Base-by-base conservation (phyloP, 345 rosid species). In the Crucihimalaya himalaica region DNA sequence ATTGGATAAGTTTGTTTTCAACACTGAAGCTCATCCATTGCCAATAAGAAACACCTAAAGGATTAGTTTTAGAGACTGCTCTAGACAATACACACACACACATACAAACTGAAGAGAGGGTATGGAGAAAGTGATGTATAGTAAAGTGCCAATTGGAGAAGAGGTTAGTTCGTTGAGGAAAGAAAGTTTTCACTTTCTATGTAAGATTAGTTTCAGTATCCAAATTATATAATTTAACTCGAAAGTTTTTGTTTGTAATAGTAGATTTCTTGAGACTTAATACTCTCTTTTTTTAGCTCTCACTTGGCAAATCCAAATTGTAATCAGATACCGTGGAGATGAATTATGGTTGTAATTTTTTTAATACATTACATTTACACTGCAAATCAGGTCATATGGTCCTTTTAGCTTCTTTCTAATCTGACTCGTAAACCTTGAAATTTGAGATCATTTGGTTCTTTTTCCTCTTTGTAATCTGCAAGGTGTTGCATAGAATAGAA, bases 1-100 rank as follows among this genome's bases (percentile, higher is more conserved):
- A 13, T 75, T 95, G 85, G 92, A 92, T 82, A 87, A 85, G 86
- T 90, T 75, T 78, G 88, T 90, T 59, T 95, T 89, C 75, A 92
- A 95, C 84, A 77, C 99, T 60, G 98, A 92, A 86, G 97, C 96
- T 81, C 99, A 95, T 77, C 92, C 96, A 60, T 68, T 92, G 55
- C 98, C 99, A 6, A 84, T 90, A 70, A 81, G 73, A 75, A 79
- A 78, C 42, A 73, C 51, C 53, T 76, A 12, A 72, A 73, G 63
- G 63, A n/a, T 45, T 73, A 78, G 19, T 31, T 56, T 13, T 50
- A 68, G 50, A 50, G 76, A 21, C 68, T 77, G 48, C 56, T 63
- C 37, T 18, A 47, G 62, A 70, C 34, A 47, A 63, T 7, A 68
- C 63, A 52, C 42, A 73, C 9, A 73, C 40, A 54, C 63, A 72